Evolutionary conservation across 2,329 filamentous ascomycete species (phyloP), one percentile per base, ranked within the genome.

Genomic region (Calonectria ilicicola): DNA sequence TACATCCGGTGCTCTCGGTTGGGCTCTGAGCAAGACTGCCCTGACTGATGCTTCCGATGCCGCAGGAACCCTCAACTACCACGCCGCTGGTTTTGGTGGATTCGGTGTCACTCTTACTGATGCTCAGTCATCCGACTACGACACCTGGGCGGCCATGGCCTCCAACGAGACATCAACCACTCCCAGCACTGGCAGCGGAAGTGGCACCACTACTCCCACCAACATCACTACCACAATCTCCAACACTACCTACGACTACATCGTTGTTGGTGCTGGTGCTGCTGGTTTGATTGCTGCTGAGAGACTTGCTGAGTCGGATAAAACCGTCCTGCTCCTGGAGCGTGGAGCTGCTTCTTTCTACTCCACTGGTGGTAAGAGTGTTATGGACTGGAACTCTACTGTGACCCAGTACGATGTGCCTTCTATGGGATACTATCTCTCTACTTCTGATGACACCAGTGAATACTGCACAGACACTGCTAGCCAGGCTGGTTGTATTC

Each of bases 371-470:
- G 93, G 91, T 85, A 89, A 91, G 35, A 91, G 92, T 10, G 89
- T 84, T 40, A 86, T 92, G 83, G 89, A 87, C 2, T 95, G 93
- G 93, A 87, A 91, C 19, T 83, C 88, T 21, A 90, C 91, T 44
- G 81, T 94, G 40, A 94, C 92, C 8, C 91, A 92, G 62, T 94
- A 94, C 77, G 93, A 94, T 78, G 89, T 94, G 6, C 93, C 93
- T 0, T 91, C 92, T 67, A 89, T 94, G 72, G 93, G 91, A 82
- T 94, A 94, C 81, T 86, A 93, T 82, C 93, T 94, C 76, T 93
- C 91, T 89, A 84, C 86, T 5, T 88, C 93, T 78, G 91, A 90
- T 12, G 85, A 86, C 5, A 91, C 91, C 32, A 91, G 93, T 76
- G 89, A 90, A 42, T 94, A 93, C 82, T 88, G 87, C 58, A 76